These are phyloP conservation scores for Phlebiopsis flavidoalba DNA, from an alignment of 768 basidiomycete species.

Conservation along the genomic window DNA sequence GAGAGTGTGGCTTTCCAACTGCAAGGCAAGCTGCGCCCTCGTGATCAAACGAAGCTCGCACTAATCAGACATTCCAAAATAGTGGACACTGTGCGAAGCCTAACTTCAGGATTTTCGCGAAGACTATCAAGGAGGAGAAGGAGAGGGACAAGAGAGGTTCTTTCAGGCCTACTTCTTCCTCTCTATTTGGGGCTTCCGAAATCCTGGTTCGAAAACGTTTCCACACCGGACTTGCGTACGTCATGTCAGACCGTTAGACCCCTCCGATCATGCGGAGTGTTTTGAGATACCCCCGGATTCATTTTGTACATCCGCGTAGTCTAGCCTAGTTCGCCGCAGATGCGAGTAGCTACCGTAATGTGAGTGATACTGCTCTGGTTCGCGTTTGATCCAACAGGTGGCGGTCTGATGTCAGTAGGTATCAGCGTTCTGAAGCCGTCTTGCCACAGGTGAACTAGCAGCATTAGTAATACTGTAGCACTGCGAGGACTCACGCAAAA, in stretches of 20 bases:
- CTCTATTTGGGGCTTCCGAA: neutral
- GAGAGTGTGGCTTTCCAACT: slow-evolving; percentile 80
- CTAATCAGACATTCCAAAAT: slow-evolving; percentile 11
- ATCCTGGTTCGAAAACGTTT: neutral
- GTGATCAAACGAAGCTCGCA: slow-evolving; percentile 8
- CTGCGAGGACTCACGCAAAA: neutral
- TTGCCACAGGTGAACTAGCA: neutral
- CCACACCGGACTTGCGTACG: neutral
- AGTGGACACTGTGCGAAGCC: slow-evolving; percentile 60
- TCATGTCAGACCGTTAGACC: neutral
- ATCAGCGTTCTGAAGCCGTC: neutral
- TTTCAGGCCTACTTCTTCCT: slow-evolving; percentile 11
- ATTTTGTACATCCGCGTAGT: neutral
- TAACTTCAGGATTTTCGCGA: slow-evolving; percentile 68
- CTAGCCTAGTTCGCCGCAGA: neutral
- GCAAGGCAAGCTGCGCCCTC: slow-evolving; percentile 41
- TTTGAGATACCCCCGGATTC: neutral
- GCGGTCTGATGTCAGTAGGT: neutral
- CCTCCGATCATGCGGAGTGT: neutral
- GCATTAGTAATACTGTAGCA: neutral
- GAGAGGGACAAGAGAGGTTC: slow-evolving; percentile 23
- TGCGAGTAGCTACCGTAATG: no score
- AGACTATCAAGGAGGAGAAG: slow-evolving; percentile 75
- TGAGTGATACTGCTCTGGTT: neutral
- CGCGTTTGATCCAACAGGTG: neutral